Conservation (phyloP, 2,329 filamentous ascomycete species). For the Neurospora sp. region DNA sequence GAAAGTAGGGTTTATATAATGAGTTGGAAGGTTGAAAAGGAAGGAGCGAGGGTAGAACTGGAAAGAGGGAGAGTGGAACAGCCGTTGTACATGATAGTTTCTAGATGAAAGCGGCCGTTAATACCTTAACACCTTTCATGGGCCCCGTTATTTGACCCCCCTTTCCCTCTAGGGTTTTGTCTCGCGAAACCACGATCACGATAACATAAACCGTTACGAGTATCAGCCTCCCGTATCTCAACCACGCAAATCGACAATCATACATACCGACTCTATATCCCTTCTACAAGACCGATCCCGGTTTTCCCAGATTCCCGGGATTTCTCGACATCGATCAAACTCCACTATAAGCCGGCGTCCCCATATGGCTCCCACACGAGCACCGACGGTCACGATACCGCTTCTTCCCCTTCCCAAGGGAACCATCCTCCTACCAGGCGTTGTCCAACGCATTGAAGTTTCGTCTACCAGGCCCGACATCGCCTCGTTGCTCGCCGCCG, state of each 20-base stretch:
- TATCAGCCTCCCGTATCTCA: neutral
- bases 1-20: neutral
- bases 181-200: neutral
- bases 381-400: conserved; percentile 47
- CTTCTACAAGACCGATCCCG: neutral
- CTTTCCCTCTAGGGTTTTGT: neutral
- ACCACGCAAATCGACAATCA: neutral
- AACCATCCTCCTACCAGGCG: conserved; percentile 74
- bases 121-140: too few relatives aligned
- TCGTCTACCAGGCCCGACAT: conserved; percentile 74
- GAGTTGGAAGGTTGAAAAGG: too few relatives aligned
- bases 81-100: too few relatives aligned
- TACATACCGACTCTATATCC: neutral
- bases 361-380: conserved; percentile 22
- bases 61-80: too few relatives aligned
- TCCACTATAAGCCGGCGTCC: neutral
- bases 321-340: neutral
- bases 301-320: neutral
- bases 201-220: neutral
- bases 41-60: too few relatives aligned
- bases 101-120: too few relatives aligned
- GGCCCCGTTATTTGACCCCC: too few relatives aligned
- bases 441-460: conserved; percentile 75
- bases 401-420: conserved; percentile 75
- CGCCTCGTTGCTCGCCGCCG: conserved; percentile 72